Evolutionary conservation across 139 green algal species (phyloP), one percentile per base, ranked within the genome.

Genomic region (Micractinium conductrix): DNA sequence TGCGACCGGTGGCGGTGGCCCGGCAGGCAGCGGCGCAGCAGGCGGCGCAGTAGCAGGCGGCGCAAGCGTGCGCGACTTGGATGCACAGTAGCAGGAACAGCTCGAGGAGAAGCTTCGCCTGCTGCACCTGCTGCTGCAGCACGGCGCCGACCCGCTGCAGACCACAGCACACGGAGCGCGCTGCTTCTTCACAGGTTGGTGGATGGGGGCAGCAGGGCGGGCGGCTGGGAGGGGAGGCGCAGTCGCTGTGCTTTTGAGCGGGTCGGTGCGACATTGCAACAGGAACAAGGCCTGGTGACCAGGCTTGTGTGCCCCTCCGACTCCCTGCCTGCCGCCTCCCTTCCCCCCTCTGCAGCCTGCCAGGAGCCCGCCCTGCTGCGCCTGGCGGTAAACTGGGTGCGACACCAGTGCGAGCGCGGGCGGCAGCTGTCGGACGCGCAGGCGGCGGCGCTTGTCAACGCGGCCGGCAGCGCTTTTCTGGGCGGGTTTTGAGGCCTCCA

Each of bases 401-500:
- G 28, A 2, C 28, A 73, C 24, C 76, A 72, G 58, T 82, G 76
- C 58, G 6, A 33, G 38, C 24, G 9, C 5, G 76, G 76, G 38
- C 58, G 53, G 22, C 76, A 55, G 26, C 55, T 82, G 38, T 33
- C 38, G 0, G 12, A 60, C 16, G 55, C 55, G 37, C 37, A 82
- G 26, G 76, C 76, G 4, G 19, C 17, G 38, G 38, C 43, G 58
- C 76, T 82, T 10, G 76, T 82, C 28, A 12, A 53, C 5, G 76
- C 76, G 4, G 76, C 76, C 0, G 76, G 55, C 6, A 55, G 76
- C 9, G 76, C 76, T 9, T 55, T 55, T 22, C 53, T 82, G 26
- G 76, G 55, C 26, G 76, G 76, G 12, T 72, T 71, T 40, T 82
- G 58, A 80, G n/a, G n/a, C n/a, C n/a, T n/a, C n/a, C n/a, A n/a